phyloP scores from a whole-genome alignment of 495 filamentous ascomycete genomes.

The Lindgomyces ingoldianus region DNA sequence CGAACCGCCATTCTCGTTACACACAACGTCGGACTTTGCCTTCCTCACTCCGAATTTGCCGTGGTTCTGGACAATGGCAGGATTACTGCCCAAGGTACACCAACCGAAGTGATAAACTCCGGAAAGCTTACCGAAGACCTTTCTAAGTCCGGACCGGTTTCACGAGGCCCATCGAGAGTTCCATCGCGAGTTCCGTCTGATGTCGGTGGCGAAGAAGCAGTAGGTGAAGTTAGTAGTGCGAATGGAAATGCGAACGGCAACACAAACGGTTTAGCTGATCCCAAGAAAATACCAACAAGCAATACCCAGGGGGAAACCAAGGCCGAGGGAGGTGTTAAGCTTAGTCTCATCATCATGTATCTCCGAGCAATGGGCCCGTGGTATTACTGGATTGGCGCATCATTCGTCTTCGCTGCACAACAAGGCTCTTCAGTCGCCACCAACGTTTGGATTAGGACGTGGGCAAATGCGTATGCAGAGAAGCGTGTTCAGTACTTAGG shows the following conservation, averaged over 20 bases:
- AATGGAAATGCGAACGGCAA: constrained; percentile 48
- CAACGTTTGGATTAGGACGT: constrained; percentile 91
- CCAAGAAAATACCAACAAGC: constrained; percentile 46
- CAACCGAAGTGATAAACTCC: constrained; percentile 74
- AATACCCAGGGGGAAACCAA: constrained; percentile 66
- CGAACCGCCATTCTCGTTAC: constrained; percentile 97
- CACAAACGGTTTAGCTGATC: constrained; percentile 37
- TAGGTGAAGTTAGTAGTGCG: constrained; percentile 31
- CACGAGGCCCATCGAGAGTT: constrained; percentile 63
- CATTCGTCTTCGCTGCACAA: constrained; percentile 72
- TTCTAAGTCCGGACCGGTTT: constrained; percentile 68
- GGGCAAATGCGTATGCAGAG: constrained; percentile 66
- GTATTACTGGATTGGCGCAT: constrained; percentile 86
- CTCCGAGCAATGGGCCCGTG: constrained; percentile 85
- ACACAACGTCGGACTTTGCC: constrained; percentile 85
- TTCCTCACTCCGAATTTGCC: constrained; percentile 74
- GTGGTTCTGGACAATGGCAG: constrained; percentile 87
- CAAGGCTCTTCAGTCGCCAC: constrained; percentile 82
- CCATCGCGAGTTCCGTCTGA: constrained; percentile 75
- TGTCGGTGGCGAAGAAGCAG: constrained; percentile 48
- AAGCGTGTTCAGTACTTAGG: constrained; percentile 31
- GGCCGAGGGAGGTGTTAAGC: constrained; percentile 80
- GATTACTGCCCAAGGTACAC: constrained; percentile 70
- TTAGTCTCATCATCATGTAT: constrained; percentile 80
- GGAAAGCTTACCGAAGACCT: constrained; percentile 86